These are phyloP conservation scores for Kwoniella bestiolae DNA, from an alignment of 768 basidiomycete species.

Conservation along the genomic window DNA sequence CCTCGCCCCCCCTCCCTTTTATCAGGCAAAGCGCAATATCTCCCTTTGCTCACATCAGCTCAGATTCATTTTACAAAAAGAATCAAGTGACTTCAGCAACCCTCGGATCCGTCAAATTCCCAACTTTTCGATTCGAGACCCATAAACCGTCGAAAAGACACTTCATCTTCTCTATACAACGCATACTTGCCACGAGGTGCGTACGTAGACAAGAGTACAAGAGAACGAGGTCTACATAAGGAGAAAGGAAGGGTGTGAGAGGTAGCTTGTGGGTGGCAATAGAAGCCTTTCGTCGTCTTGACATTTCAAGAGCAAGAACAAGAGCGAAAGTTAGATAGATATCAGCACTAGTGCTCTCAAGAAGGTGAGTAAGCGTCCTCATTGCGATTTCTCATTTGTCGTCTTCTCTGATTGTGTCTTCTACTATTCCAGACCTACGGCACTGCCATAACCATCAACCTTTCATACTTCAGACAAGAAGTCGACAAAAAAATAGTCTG, in stretches of 20 bases:
- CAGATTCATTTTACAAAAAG: background rate
- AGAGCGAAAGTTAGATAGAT: no score
- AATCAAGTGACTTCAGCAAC: constrained; percentile 8
- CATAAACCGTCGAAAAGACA: background rate
- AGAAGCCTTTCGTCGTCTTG: no score
- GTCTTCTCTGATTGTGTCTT: background rate
- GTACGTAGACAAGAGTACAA: background rate
- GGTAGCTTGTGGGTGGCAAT: constrained; percentile 22
- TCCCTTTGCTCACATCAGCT: background rate
- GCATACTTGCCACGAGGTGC: constrained; percentile 6
- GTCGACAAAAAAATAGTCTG: constrained; percentile 2
- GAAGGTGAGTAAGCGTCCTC: constrained; percentile 1
- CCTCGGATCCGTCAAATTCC: constrained; percentile 18
- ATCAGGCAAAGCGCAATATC: background rate
- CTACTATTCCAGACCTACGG: background rate
- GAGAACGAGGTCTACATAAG: background rate
- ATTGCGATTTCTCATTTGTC: background rate
- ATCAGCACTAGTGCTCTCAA: no score
- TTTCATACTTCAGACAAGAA: background rate
- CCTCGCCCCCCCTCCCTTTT: background rate
- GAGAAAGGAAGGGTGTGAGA: constrained; percentile 25
- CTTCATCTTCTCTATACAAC: background rate
- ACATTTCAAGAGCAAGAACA: no score
- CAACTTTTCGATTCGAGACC: background rate
- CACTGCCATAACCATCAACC: background rate